Conservation (phyloP, 106 monocot genomes). For the Hemerocallis citrina region DNA sequence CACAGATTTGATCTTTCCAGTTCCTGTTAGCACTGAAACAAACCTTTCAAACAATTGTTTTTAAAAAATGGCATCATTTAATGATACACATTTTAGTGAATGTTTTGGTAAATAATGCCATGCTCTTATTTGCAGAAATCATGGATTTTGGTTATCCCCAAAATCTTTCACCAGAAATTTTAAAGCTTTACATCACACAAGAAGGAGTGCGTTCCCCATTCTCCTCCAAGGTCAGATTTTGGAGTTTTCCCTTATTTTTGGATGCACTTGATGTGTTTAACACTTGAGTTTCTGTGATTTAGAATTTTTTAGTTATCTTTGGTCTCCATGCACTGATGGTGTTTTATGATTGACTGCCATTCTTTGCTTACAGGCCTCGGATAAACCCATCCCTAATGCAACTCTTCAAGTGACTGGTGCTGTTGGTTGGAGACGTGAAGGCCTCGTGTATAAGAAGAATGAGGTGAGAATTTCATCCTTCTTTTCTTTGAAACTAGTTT, state of each 20-base stretch:
- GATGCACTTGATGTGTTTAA: slow-evolving; percentile 2
- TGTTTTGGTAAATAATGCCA: background rate
- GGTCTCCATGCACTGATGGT: background rate
- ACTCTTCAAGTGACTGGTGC: slow-evolving; percentile 99
- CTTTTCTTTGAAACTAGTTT: background rate
- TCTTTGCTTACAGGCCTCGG: slow-evolving; percentile 44
- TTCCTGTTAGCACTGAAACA: background rate
- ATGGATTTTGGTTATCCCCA: slow-evolving; percentile 99
- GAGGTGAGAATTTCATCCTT: slow-evolving; percentile 44
- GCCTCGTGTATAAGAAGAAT: slow-evolving; percentile 95
- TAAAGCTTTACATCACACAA: slow-evolving; percentile 98
- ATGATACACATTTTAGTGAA: background rate
- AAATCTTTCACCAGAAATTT: slow-evolving; percentile 97
- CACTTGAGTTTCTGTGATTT: background rate
- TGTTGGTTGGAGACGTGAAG: slow-evolving; percentile 99
- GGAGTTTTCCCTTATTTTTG: background rate
- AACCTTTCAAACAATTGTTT: background rate
- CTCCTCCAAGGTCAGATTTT: slow-evolving; percentile 75
- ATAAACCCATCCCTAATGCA: slow-evolving; percentile 94
- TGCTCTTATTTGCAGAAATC: slow-evolving; percentile 55
- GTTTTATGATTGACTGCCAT: slow-evolving; percentile 6
- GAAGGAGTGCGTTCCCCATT: slow-evolving; percentile 98
- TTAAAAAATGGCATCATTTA: background rate
- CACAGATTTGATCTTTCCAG: no score
- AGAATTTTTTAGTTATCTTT: background rate